Evolutionary conservation across 139 green algal species (phyloP).

Genomic region (Chlamydomonas incerta): DNA sequence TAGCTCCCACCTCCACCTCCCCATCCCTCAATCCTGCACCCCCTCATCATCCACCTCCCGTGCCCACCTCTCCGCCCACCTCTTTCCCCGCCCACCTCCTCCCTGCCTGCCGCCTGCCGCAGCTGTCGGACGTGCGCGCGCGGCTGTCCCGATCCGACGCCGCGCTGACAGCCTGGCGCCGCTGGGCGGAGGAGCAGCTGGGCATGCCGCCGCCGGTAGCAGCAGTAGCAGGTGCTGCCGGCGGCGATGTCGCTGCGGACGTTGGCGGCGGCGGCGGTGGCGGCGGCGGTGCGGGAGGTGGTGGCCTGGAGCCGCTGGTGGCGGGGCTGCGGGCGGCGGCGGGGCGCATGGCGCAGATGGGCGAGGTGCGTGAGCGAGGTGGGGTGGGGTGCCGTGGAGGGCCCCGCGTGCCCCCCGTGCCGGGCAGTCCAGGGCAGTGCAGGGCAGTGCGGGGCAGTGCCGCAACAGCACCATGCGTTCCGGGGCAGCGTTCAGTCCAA

Average conservation of each 20-base stretch:
- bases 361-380: not conserved
- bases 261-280: not conserved
- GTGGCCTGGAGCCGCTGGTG: slow-evolving; percentile 1
- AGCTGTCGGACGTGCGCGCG: slow-evolving; percentile 8
- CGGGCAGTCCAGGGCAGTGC: not conserved
- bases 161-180: not conserved
- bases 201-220: not conserved
- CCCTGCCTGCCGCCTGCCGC: not conserved
- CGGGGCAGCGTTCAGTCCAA: too few species aligned
- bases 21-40: too few species aligned
- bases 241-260: not conserved
- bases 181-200: slow-evolving; percentile 26
- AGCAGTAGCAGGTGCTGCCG: too few species aligned
- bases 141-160: not conserved
- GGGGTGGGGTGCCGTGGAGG: not conserved
- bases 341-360: not conserved
- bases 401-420: too few species aligned
- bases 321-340: not conserved
- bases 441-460: not conserved
- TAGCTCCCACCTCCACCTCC: too few species aligned
- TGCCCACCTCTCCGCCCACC: too few species aligned
- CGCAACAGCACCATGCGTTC: not conserved
- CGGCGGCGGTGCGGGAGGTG: not conserved
- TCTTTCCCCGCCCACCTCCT: not conserved
- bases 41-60: too few species aligned